Evolutionary conservation across 805 yeast species (phyloP).

Genomic region (Saturnispora halmiae): DNA sequence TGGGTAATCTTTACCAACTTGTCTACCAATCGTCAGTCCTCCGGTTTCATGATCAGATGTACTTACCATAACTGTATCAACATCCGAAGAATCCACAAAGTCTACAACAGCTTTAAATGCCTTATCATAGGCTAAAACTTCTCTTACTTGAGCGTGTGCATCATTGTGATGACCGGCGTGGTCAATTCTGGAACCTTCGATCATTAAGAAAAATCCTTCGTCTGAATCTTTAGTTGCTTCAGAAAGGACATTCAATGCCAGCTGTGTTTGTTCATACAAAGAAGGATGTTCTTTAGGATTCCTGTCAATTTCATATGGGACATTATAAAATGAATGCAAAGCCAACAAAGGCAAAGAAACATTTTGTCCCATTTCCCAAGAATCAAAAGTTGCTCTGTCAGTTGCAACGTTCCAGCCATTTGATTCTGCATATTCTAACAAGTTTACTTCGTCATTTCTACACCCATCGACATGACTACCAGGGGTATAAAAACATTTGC

Average conservation of each 20-base stretch:
- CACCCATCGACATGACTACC: conserved; percentile 45
- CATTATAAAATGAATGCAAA: conserved; percentile 63
- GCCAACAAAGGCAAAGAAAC: conserved; percentile 72
- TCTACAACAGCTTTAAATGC: conserved; percentile 69
- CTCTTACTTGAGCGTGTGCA: conserved; percentile 90
- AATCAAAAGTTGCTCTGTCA: conserved; percentile 50
- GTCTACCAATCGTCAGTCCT: conserved; percentile 83
- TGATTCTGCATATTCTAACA: conserved; percentile 52
- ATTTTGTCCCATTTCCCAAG: conserved; percentile 45
- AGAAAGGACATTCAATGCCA: conserved; percentile 62
- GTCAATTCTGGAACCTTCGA: conserved; percentile 91
- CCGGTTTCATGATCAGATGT: conserved; percentile 97
- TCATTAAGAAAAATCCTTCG: conserved; percentile 74
- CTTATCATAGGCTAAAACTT: conserved; percentile 77
- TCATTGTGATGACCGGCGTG: conserved; percentile 94
- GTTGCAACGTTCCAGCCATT: conserved; percentile 62
- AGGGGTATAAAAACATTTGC: conserved; percentile 75
- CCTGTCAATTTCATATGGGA: conserved; percentile 81
- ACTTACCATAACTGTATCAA: conserved; percentile 69
- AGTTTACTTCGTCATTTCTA: conserved; percentile 59
- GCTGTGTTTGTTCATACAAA: conserved; percentile 64
- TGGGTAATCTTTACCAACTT: conserved; percentile 59
- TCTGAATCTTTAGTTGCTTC: conserved; percentile 65
- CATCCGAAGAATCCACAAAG: conserved; percentile 57
- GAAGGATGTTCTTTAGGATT: conserved; percentile 56